phyloP scores from a whole-genome alignment of 2,329 filamentous ascomycete genomes.

The Ophiostoma quercus region DNA sequence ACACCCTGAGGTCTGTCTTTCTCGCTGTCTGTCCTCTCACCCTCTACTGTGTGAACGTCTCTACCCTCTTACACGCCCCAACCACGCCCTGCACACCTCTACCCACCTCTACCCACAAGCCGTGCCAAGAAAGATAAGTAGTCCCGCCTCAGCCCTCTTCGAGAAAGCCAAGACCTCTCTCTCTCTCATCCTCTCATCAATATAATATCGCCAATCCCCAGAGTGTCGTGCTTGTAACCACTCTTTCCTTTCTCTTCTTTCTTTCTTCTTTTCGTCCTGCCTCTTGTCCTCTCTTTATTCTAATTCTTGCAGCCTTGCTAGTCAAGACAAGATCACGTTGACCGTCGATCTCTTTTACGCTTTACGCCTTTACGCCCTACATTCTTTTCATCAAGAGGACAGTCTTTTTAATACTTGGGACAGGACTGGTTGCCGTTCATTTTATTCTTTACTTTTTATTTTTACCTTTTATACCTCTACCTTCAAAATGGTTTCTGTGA shows the following conservation, averaged over 20 bases:
- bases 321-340: conserved; percentile 35
- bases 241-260: conserved; percentile 22
- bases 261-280: conserved; percentile 20
- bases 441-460: conserved; percentile 8
- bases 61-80: neutral
- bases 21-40: neutral
- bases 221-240: conserved; percentile 20
- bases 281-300: conserved; percentile 23
- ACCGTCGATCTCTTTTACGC: conserved; percentile 32
- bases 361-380: conserved; percentile 26
- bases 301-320: conserved; percentile 30
- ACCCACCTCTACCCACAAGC: conserved; percentile 16
- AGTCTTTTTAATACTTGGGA: conserved; percentile 22
- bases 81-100: conserved; percentile 4
- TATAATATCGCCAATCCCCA: conserved; percentile 25
- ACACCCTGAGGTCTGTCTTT: conserved; percentile 22
- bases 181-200: conserved; percentile 18
- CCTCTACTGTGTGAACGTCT: neutral
- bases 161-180: conserved; percentile 17
- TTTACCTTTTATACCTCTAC: neutral
- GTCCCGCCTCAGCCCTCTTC: conserved; percentile 12
- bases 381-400: conserved; percentile 25
- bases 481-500: conserved; percentile 31
- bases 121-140: conserved; percentile 30
- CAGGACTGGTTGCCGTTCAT: conserved; percentile 24